A percentile compares a stretch with the other conserved stretches of the same genome.
Conservation (phyloP, 805 yeast genomes). For the Saccharomycopsis sp. region DNA sequence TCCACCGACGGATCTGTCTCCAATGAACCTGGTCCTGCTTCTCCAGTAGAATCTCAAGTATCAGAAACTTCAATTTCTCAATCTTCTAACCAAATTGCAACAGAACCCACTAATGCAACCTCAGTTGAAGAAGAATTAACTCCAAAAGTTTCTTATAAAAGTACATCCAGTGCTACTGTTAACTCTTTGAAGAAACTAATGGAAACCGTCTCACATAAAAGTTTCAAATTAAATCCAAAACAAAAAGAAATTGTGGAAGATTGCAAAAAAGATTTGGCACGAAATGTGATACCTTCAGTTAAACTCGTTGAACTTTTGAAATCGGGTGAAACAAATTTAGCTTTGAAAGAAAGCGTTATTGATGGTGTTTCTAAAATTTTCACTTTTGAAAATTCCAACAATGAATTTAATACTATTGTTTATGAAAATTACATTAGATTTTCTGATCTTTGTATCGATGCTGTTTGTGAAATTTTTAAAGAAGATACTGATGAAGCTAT, state of each 20-base stretch:
- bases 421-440: slow-evolving; percentile 7
- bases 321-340: slow-evolving; percentile 8
- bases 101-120: no score
- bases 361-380: slow-evolving; percentile 17
- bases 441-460: slow-evolving; percentile 16
- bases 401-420: slow-evolving; percentile 7
- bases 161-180: slow-evolving; percentile 1
- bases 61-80: no score
- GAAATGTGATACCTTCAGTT: slow-evolving; percentile 9
- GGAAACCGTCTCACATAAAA: not conserved
- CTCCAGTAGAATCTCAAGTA: no score
- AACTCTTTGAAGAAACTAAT: slow-evolving; percentile 11
- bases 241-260: slow-evolving; percentile 13
- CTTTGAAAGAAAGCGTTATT: slow-evolving; percentile 12
- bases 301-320: slow-evolving; percentile 8
- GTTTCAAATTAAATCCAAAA: slow-evolving; percentile 3
- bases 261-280: not conserved
- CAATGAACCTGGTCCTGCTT: no score
- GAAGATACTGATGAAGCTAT: slow-evolving; percentile 86
- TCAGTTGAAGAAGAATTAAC: not conserved
- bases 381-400: slow-evolving; percentile 15
- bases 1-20: no score
- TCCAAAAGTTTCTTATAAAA: not conserved
- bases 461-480: slow-evolving; percentile 12
- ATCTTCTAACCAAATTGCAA: no score